A percentile compares a stretch with the other conserved stretches of the same genome.
Conservation (phyloP, 768 basidiomycete genomes). For the Leucosporidium scottii region DNA sequence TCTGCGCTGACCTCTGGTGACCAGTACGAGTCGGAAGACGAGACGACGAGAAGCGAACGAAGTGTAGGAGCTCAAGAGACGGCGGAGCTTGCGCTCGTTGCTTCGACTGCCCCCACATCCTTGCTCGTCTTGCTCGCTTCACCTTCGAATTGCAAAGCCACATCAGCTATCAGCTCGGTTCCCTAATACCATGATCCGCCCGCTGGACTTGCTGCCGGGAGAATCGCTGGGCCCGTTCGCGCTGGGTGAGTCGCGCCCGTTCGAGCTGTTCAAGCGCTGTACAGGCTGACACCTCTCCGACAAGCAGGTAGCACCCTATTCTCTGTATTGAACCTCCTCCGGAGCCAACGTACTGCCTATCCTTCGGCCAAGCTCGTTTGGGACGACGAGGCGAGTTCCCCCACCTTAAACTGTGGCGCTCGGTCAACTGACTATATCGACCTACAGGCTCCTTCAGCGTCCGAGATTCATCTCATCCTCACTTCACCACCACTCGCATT, state of each 20-base stretch:
- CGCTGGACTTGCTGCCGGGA: slow-evolving; percentile 19
- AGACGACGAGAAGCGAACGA: too few relatives aligned
- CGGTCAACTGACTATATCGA: not conserved
- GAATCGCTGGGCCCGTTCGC: slow-evolving; percentile 28
- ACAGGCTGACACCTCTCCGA: not conserved
- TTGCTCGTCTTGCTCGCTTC: too few relatives aligned
- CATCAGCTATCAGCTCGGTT: too few relatives aligned
- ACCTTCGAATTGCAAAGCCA: too few relatives aligned
- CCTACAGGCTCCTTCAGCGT: slow-evolving; percentile 8
- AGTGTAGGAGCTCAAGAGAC: too few relatives aligned
- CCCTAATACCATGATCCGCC: too few relatives aligned
- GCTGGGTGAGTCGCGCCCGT: slow-evolving; percentile 30
- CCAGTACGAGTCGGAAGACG: too few relatives aligned
- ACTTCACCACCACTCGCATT: slow-evolving; percentile 17
- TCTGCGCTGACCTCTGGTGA: too few relatives aligned
- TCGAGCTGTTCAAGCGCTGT: slow-evolving; percentile 29
- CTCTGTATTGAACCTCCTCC: slow-evolving; percentile 30
- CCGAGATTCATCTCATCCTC: slow-evolving; percentile 11
- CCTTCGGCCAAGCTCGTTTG: slow-evolving; percentile 16
- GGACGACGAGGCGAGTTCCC: slow-evolving; percentile 18
- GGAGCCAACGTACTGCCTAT: slow-evolving; percentile 14
- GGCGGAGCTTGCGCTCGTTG: too few relatives aligned
- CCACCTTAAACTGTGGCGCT: not conserved
- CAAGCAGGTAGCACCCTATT: slow-evolving; percentile 10
- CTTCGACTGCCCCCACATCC: too few relatives aligned